Percentiles rank a stretch among this genome's conserved stretches.
phyloP scores from a whole-genome alignment of 2,329 filamentous ascomycete genomes.

The Stromatinia cepivora region DNA sequence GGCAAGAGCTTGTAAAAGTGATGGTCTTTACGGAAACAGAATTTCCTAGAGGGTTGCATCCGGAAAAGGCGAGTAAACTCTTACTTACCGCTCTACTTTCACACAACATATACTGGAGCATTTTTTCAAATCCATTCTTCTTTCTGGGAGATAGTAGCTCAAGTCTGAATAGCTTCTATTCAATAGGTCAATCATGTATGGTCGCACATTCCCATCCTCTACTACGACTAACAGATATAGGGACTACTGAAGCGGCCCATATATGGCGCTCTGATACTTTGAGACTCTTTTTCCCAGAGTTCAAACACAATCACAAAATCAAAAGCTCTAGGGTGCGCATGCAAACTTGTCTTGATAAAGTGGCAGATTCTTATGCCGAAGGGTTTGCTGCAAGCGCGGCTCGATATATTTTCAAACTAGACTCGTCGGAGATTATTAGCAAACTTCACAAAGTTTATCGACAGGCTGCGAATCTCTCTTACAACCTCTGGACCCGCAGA shows the following conservation, averaged over 20 bases:
- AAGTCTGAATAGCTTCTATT: not conserved
- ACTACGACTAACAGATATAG: constrained; percentile 8
- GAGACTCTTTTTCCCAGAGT: constrained; percentile 1
- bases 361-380: not conserved
- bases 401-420: constrained; percentile 5
- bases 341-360: not conserved
- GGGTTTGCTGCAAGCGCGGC: constrained; percentile 23
- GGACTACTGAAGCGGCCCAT: constrained; percentile 28
- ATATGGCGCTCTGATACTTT: constrained; percentile 31
- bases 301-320: constrained; percentile 3
- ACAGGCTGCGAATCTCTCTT: constrained; percentile 24
- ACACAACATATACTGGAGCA: not conserved
- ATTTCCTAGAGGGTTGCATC: not conserved
- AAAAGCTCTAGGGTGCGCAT: not conserved
- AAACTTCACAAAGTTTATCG: constrained; percentile 23
- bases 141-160: not conserved
- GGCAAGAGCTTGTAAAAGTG: not conserved
- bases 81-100: not conserved
- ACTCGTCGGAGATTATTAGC: not conserved
- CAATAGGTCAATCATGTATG: not conserved
- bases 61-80: not conserved
- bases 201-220: no score
- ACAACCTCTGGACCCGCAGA: constrained; percentile 29
- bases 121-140: not conserved
- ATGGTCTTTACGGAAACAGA: not conserved